Percentiles rank a stretch among this genome's conserved stretches.
These are phyloP conservation scores for Cyberlindnera meyerae DNA, from an alignment of 805 yeast genomes.

Conservation along the genomic window DNA sequence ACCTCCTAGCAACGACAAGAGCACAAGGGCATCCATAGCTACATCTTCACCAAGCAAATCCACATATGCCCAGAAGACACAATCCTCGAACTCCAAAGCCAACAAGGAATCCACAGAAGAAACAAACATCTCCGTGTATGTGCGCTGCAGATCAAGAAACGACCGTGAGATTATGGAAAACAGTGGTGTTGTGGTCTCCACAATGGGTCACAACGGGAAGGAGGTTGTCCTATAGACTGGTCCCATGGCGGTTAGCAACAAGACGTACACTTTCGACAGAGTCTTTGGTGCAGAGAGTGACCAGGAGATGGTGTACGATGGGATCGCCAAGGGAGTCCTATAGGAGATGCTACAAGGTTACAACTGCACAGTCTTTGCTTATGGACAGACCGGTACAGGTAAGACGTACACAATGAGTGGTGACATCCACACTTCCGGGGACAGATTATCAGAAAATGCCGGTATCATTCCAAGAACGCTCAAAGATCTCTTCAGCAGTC, in stretches of 20 bases:
- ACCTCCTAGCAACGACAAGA: slow-evolving; percentile 9
- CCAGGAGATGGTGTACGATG: slow-evolving; percentile 61
- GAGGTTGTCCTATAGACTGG: slow-evolving; percentile 44
- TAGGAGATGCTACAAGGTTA: slow-evolving; percentile 67
- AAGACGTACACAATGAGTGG: slow-evolving; percentile 77
- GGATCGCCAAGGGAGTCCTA: slow-evolving; percentile 52
- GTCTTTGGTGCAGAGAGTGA: slow-evolving; percentile 81
- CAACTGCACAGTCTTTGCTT: slow-evolving; percentile 77
- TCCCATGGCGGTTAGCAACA: slow-evolving; percentile 29
- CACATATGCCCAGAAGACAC: slow-evolving; percentile 22
- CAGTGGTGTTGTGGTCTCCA: slow-evolving; percentile 51
- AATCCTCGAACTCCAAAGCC: slow-evolving; percentile 17
- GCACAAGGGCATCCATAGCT: slow-evolving; percentile 14
- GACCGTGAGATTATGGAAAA: slow-evolving; percentile 50
- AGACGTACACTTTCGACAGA: slow-evolving; percentile 66
- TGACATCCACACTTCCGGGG: slow-evolving; percentile 43
- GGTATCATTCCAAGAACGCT: slow-evolving; percentile 62
- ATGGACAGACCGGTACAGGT: slow-evolving; percentile 89
- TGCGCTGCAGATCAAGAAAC: slow-evolving; percentile 52
- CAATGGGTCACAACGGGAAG: slow-evolving; percentile 39
- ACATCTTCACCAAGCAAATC: slow-evolving; percentile 19
- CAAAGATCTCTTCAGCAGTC: slow-evolving; percentile 46
- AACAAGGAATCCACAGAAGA: slow-evolving; percentile 18
- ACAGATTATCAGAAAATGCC: slow-evolving; percentile 39
- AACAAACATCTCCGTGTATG: slow-evolving; percentile 48